Percentiles rank a stretch among this genome's conserved stretches.
phyloP scores from a whole-genome alignment of 306 rosid species.

The Malus sylvestris region DNA sequence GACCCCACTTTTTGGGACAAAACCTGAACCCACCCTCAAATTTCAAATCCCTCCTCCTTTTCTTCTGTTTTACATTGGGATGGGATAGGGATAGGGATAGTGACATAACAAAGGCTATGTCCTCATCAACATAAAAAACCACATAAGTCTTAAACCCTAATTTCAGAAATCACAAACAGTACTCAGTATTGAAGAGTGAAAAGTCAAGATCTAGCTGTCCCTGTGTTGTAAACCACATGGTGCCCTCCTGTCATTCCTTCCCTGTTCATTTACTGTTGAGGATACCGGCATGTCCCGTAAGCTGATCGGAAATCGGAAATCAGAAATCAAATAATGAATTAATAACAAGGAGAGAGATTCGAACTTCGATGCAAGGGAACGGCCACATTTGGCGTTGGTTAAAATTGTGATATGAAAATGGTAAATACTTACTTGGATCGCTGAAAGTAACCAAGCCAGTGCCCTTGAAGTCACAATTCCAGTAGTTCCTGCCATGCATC shows the following conservation, averaged over 20 bases:
- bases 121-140: too few species aligned
- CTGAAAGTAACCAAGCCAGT: slow-evolving; percentile 36
- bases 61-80: background rate
- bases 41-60: slow-evolving; percentile 7
- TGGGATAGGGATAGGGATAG: background rate
- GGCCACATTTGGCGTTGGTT: too few species aligned
- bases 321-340: background rate
- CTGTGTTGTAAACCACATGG: slow-evolving; percentile 1
- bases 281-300: slow-evolving; percentile 41
- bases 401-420: background rate
- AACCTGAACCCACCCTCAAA: background rate
- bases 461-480: slow-evolving; percentile 51
- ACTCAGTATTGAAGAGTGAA: background rate
- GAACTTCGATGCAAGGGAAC: too few species aligned
- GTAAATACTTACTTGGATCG: slow-evolving; percentile 37
- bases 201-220: slow-evolving; percentile 17
- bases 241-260: background rate
- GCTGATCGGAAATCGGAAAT: slow-evolving; percentile 10
- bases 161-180: background rate
- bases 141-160: background rate
- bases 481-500: slow-evolving; percentile 55
- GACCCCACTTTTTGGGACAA: background rate
- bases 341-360: background rate
- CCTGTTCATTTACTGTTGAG: slow-evolving; percentile 28
- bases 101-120: background rate